Percentiles rank a stretch among this genome's conserved stretches.
Conservation (phyloP, 257 asterid genomes). For the Gardenia jasminoides region DNA sequence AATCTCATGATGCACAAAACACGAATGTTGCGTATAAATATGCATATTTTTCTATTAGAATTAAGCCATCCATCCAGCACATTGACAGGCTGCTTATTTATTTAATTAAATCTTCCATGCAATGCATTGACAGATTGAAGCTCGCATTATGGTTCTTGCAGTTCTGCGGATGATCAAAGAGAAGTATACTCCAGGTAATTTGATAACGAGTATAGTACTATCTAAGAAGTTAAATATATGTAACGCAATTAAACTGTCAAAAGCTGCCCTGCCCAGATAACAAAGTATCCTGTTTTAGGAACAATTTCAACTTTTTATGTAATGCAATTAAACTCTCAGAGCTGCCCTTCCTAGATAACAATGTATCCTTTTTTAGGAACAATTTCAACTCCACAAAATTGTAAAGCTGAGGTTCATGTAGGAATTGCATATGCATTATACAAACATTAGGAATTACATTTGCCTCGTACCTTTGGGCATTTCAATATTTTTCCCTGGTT, state of each 20-base stretch:
- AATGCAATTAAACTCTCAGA: background rate
- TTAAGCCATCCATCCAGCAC: background rate
- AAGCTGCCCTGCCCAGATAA: background rate
- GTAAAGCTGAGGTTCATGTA: too few relatives aligned
- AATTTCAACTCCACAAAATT: background rate
- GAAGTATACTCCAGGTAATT: conserved; percentile 55
- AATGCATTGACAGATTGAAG: conserved; percentile 66
- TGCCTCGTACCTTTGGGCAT: background rate
- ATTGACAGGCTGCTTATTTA: background rate
- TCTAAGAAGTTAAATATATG: background rate
- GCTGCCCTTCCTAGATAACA: background rate
- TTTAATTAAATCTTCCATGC: conserved; percentile 17
- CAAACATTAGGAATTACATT: background rate
- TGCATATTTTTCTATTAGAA: too few relatives aligned
- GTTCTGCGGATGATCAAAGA: conserved; percentile 89
- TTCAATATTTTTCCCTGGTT: conserved; percentile 20
- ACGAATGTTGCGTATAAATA: background rate
- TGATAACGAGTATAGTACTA: background rate
- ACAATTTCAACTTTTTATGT: background rate
- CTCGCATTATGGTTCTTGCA: conserved; percentile 87
- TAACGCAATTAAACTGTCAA: background rate
- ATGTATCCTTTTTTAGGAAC: background rate
- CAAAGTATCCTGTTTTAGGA: background rate
- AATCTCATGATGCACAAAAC: background rate
- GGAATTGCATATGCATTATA: background rate